Evolutionary conservation across 768 basidiomycete genomes (phyloP).

Genomic region (Sporobolomyces phaffii): DNA sequence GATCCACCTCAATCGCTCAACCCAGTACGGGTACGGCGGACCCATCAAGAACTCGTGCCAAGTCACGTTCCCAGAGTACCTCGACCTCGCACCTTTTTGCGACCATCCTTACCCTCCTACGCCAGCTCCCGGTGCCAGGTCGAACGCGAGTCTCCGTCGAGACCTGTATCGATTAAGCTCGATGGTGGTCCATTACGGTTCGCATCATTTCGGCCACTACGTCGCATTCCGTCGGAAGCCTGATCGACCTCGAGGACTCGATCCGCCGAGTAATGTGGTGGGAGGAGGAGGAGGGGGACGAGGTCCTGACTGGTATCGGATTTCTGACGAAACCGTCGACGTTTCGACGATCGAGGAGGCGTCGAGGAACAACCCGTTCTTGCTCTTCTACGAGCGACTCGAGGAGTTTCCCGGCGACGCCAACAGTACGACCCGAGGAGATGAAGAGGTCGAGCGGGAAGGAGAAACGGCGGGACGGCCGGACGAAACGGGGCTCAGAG

Average conservation of each 20-base stretch:
- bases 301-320: constrained; percentile 63
- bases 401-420: not conserved
- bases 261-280: no score
- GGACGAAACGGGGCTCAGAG: not conserved
- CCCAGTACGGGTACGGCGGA: constrained; percentile 47
- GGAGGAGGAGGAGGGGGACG: not conserved
- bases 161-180: constrained; percentile 79
- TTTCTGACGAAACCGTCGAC: constrained; percentile 75
- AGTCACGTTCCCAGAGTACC: constrained; percentile 74
- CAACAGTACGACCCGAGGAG: not conserved
- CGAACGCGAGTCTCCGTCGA: constrained; percentile 53
- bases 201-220: constrained; percentile 90
- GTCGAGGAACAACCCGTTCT: constrained; percentile 70
- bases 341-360: constrained; percentile 71
- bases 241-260: not conserved
- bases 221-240: constrained; percentile 68
- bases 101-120: constrained; percentile 66
- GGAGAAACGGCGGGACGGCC: not conserved
- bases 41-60: constrained; percentile 75
- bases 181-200: constrained; percentile 87
- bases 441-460: not conserved
- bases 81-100: constrained; percentile 82
- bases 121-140: constrained; percentile 67
- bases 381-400: constrained; percentile 88
- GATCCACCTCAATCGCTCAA: constrained; percentile 83